Evolutionary conservation across 164 flowering plant genomes (phyloP), one percentile per base, ranked within the genome.

Genomic region (Vitis riparia): DNA sequence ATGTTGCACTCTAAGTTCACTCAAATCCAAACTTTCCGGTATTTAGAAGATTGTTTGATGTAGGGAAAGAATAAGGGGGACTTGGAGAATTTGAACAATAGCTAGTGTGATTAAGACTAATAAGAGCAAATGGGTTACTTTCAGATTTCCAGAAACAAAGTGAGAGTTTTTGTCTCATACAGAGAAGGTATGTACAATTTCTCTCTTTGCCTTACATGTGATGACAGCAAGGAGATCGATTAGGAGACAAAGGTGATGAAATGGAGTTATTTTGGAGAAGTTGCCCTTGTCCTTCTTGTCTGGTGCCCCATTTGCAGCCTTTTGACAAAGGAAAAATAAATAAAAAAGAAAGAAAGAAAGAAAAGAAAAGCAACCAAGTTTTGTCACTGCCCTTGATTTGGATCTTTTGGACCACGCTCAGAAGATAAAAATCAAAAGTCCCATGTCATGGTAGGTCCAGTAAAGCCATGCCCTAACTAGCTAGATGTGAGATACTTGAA

Each of bases 281-380:
- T 57, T 75, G 66, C 70, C 59, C 13, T 23, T 65, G 51, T 16
- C 57, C 37, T 47, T 59, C 61, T 67, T 69, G 76, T 70, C 73
- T 65, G 59, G 17, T 62, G 56, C 60, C 59, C 69, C 30, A 19
- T 67, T 73, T 74, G 75, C 73, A 72, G 73, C 72, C 67, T 76
- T 71, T 65, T 69, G 30, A 58, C 72, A 59, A 65, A 63, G 29
- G 68, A 15, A 44, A 55, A 69, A 63, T 61, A 47, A 15, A 29
- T 52, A 55, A 6, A 6, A 37, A 5, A 6, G 0, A 37, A 2
- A 0, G 27, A 1, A 23, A 23, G 27, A 23, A 23, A 23, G 27
- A 23, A 37, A 37, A 37, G 7, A 37, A 37, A 37, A 37, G 44
- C 44, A 37, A 37, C 44, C 74, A 27, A 14, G 27, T 57, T 70